A percentile compares a stretch with the other conserved stretches of the same genome.
These are phyloP conservation scores for Ormosia emarginata DNA, from an alignment of 306 rosid species.

Conservation along the genomic window DNA sequence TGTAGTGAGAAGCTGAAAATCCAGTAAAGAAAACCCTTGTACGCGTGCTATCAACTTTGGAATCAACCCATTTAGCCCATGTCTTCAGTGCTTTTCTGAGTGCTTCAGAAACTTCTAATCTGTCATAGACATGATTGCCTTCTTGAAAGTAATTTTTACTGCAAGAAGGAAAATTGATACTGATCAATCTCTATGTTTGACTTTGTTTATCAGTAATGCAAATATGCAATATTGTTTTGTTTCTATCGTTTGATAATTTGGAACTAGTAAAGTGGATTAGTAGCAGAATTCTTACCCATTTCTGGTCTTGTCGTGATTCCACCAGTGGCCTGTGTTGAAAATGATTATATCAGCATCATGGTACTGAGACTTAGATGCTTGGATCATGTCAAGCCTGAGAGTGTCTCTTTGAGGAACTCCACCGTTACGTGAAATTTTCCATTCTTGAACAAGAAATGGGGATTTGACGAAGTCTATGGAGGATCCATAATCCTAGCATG, in stretches of 20 bases:
- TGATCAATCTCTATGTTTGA: neutral
- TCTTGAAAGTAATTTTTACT: constrained; percentile 35
- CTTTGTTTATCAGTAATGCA: neutral
- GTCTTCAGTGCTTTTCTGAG: constrained; percentile 31
- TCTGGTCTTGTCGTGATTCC: constrained; percentile 40
- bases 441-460: constrained; percentile 40
- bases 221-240: neutral
- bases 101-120: constrained; percentile 31
- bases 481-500: constrained; percentile 35
- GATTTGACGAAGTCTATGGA: constrained; percentile 41
- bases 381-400: constrained; percentile 39
- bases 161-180: constrained; percentile 3
- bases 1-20: constrained; percentile 44
- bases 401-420: constrained; percentile 26
- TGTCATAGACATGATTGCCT: constrained; percentile 31
- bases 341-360: constrained; percentile 39
- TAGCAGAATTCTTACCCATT: constrained; percentile 19
- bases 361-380: constrained; percentile 34
- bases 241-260: neutral
- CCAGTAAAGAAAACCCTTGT: constrained; percentile 38
- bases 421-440: neutral
- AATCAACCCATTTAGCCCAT: constrained; percentile 40
- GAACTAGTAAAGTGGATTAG: neutral
- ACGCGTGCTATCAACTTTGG: constrained; percentile 21
- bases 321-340: constrained; percentile 48